Base-by-base conservation (phyloP, 2,329 filamentous ascomycete species). In the Microdochium nivale region DNA sequence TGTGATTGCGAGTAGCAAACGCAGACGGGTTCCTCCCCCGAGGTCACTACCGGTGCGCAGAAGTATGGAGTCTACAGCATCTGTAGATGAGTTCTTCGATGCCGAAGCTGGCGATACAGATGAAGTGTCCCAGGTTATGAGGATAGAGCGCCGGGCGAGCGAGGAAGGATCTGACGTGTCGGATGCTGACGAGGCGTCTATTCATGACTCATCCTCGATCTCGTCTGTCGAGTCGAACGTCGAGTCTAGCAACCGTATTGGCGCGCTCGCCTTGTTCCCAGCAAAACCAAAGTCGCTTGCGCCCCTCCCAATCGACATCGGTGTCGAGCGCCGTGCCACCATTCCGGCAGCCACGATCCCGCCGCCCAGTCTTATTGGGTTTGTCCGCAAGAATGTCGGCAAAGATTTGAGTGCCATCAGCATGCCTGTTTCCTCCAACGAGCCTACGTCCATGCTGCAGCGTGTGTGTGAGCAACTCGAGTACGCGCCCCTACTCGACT, bases 391-490 rank as follows among this genome's bases (percentile, higher is more conserved):
- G 69, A 99, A 99, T 60, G 94, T 97, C 10, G 94, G 94, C 64
- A 99, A 99, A 68, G 94, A 99, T 68, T 75, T 99, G 48, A 96
- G 90, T 54, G 95, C 90, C 2, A 95, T 99, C 58, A 91, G 90
- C 48, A 97, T 97, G 92, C 94, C 94, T 0, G 94, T 96, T 1
- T 95, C 92, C 3, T 86, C 92, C 24, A 99, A 99, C 67, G 94
- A 99, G 65, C 94, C 94, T 0, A 81, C 85, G 1, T 96, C 92
- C 0, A 72, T 95, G 11, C 76, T 97, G 4, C 94, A 99, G 67
- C 86, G 92, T 54, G 79, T 91, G 3, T 87, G 92, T 0, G 94
- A 99, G 68, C 87, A 92, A 62, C 70, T 97, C 48, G 94, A 99
- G 67, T 97, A 99, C 67, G 87, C 88, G 0, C 79, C 87, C 30